phyloP scores from a whole-genome alignment of 2,329 filamentous ascomycete genomes.

The Cytospora piceae region DNA sequence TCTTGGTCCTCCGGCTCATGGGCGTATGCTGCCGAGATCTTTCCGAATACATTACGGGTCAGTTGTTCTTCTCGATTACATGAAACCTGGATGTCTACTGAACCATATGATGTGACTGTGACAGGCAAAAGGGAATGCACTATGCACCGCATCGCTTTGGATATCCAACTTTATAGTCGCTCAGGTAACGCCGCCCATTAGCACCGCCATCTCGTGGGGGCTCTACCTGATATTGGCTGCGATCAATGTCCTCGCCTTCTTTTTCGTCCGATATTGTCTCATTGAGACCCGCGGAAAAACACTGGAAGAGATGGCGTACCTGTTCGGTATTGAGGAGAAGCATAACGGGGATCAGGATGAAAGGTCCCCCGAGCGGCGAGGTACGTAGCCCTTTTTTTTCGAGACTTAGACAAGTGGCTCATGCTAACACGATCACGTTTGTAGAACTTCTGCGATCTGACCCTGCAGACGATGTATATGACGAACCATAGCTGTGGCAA shows the following conservation, averaged over 20 bases:
- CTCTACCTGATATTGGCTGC: slow-evolving; percentile 36
- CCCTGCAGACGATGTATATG: slow-evolving; percentile 1
- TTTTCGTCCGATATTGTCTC: slow-evolving; percentile 37
- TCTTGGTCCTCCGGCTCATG: slow-evolving; percentile 39
- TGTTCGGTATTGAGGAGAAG: slow-evolving; percentile 35
- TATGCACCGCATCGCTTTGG: slow-evolving; percentile 39
- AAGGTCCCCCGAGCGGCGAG: slow-evolving; percentile 20
- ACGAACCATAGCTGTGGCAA: slow-evolving; percentile 1
- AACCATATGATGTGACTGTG: background rate
- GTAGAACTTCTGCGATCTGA: slow-evolving; percentile 19
- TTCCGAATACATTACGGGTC: slow-evolving; percentile 37
- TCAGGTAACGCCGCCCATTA: slow-evolving; percentile 34
- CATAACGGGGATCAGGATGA: background rate
- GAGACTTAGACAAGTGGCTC: background rate
- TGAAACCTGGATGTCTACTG: background rate
- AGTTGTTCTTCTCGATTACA: slow-evolving; percentile 19
- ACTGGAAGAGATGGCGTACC: slow-evolving; percentile 36
- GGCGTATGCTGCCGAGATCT: slow-evolving; percentile 40
- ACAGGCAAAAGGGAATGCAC: slow-evolving; percentile 38
- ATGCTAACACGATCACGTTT: background rate
- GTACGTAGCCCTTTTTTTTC: background rate
- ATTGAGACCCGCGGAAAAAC: slow-evolving; percentile 35
- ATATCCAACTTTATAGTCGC: slow-evolving; percentile 39
- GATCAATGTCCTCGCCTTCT: slow-evolving; percentile 36
- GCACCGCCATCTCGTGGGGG: slow-evolving; percentile 36